Evolutionary conservation across 345 rosid species (phyloP), one percentile per base, ranked within the genome.

Genomic region (Eucalyptus pauciflora): DNA sequence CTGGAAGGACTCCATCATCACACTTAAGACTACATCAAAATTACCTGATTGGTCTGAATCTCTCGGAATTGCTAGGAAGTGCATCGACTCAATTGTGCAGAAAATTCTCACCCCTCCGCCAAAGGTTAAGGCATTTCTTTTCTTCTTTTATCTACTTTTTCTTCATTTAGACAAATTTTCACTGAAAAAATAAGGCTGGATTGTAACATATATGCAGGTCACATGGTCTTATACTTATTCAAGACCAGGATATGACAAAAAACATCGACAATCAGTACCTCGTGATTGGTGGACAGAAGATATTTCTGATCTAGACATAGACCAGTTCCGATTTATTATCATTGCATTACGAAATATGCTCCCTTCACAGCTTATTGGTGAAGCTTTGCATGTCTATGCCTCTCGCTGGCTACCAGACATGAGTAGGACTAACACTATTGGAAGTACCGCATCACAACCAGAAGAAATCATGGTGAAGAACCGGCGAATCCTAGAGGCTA

Each of bases 221-320:
- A 91, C 97, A 45, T 97, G 99, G 99, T 97, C 99, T 86, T 94
- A 93, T 88, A 96, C 99, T 67, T 98, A 98, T 88, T 95, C 98
- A 8, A 94, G 99, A 91, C 94, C 92, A 87, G 99, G 99, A 85
- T 95, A 94, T 87, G 88, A 83, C 60, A 96, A 94, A 89, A 94
- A 92, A 89, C 91, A 94, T 88, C 96, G 92, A 24, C 96, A 91
- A 71, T 92, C 96, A 33, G 97, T 92, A 64, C 99, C 99, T 64
- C 95, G 92, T 89, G 99, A 98, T 92, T 98, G 99, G 99, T 98
- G 99, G 99, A 97, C 99, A 4, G 99, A 98, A 88, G 99, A 98
- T 92, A 91, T 96, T 91, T 94, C 99, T 13, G 97, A 96, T 90
- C 98, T 98, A 41, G 98, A 98, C 85, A 90, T 98, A 88, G 99